Conservation (phyloP, 176 grass and related monocot genomes). For the Ananas comosus region DNA sequence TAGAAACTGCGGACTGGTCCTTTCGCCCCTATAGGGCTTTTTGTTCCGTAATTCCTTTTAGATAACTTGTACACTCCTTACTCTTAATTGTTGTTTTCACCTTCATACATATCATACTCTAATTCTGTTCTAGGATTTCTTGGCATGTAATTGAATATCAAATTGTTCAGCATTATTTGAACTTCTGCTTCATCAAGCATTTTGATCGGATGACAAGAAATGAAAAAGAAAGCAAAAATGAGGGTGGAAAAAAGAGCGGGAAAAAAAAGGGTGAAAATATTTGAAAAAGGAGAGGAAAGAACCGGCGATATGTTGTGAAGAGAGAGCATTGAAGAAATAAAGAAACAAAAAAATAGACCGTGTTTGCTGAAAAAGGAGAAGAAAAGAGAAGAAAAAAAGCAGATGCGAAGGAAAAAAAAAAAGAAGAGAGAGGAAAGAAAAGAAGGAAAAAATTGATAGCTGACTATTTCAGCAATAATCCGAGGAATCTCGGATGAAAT, state of each 20-base stretch:
- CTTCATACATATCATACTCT: background rate
- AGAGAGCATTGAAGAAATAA: background rate
- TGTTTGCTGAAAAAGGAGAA: background rate
- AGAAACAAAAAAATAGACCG: background rate
- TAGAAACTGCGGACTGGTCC: background rate
- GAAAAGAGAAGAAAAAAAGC: background rate
- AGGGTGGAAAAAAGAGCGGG: background rate
- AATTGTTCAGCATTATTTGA: conserved; percentile 9
- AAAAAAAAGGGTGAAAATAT: background rate
- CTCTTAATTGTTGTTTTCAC: background rate
- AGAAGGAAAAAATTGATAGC: background rate
- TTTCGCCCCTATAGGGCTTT: background rate
- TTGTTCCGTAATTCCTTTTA: background rate
- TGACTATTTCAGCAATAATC: background rate
- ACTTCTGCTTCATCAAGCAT: background rate
- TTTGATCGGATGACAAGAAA: background rate
- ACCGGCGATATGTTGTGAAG: too few relatives aligned
- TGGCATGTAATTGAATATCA: conserved; percentile 11
- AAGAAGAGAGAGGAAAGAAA: too few relatives aligned
- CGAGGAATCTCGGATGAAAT: too few relatives aligned
- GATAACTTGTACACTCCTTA: background rate
- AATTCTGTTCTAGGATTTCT: background rate
- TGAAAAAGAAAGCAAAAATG: background rate
- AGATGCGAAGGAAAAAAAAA: background rate
- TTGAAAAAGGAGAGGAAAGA: conserved; percentile 2